Percentiles rank a stretch among this genome's conserved stretches.
These are phyloP conservation scores for Globisporangium irregulare DNA, from an alignment of 352 stramenopile species.

Conservation along the genomic window DNA sequence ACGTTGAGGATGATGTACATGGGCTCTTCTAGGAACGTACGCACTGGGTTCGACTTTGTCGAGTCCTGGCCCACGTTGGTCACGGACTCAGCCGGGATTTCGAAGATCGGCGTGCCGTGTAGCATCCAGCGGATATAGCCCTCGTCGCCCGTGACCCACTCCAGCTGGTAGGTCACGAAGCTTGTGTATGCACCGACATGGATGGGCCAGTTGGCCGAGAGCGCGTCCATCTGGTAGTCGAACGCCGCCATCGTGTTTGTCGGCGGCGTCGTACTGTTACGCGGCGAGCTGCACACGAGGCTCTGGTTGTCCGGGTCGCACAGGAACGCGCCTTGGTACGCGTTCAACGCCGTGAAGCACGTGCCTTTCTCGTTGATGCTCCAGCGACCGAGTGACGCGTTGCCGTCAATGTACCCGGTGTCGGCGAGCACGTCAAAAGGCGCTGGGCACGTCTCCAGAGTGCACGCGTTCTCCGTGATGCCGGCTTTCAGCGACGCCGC, in stretches of 20 bases:
- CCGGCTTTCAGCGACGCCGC: conserved; percentile 38
- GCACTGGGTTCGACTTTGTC: conserved; percentile 42
- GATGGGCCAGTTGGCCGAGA: conserved; percentile 68
- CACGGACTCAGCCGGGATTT: conserved; percentile 59
- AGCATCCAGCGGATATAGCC: conserved; percentile 74
- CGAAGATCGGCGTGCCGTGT: conserved; percentile 54
- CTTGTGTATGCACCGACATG: conserved; percentile 61
- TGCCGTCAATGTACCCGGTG: conserved; percentile 47
- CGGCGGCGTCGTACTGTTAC: conserved; percentile 42
- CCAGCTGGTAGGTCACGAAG: conserved; percentile 61
- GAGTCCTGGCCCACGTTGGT: conserved; percentile 41
- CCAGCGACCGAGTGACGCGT: conserved; percentile 40
- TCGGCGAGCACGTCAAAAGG: conserved; percentile 57
- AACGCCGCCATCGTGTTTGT: conserved; percentile 64
- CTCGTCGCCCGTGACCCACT: conserved; percentile 65
- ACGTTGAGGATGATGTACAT: conserved; percentile 95
- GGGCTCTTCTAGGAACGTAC: conserved; percentile 83
- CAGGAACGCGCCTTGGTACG: conserved; percentile 58
- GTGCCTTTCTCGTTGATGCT: conserved; percentile 68
- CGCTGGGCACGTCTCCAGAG: conserved; percentile 35
- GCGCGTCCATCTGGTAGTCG: conserved; percentile 71
- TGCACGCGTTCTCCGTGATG: conserved; percentile 50
- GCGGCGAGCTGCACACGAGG: conserved; percentile 35
- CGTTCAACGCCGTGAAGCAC: conserved; percentile 60
- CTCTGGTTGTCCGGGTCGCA: conserved; percentile 65